These are phyloP conservation scores for Oryza longistaminata DNA, from an alignment of 176 grass and related monocot species.

Conservation along the genomic window DNA sequence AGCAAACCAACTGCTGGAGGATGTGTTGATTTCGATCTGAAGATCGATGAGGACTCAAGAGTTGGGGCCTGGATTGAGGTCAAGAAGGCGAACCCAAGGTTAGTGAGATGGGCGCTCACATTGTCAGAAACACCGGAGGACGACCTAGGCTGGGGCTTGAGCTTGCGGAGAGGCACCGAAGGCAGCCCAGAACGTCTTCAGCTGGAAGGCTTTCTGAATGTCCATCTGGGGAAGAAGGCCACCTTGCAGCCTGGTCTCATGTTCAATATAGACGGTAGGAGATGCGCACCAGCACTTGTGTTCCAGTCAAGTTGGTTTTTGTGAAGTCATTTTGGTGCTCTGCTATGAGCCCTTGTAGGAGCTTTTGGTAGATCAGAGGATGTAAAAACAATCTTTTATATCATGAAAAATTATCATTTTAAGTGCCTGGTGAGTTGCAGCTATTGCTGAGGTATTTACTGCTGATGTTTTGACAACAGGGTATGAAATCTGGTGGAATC, in stretches of 20 bases:
- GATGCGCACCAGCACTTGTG: constrained; percentile 45
- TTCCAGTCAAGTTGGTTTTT: constrained; percentile 73
- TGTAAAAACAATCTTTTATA: constrained; percentile 28
- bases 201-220: constrained; percentile 67
- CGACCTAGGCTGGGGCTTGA: constrained; percentile 68
- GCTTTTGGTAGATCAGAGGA: constrained; percentile 19
- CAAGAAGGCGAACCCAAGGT: constrained; percentile 42
- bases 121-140: constrained; percentile 61
- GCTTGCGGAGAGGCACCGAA: constrained; percentile 53
- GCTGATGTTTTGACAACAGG: background rate
- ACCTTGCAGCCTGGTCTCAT: constrained; percentile 60
- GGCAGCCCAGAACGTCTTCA: constrained; percentile 47
- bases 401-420: background rate
- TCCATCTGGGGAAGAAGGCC: constrained; percentile 69
- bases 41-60: constrained; percentile 79
- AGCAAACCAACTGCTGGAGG: constrained; percentile 57
- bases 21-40: constrained; percentile 55
- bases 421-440: background rate
- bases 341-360: background rate
- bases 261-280: constrained; percentile 50
- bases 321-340: constrained; percentile 22
- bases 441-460: background rate
- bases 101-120: constrained; percentile 53
- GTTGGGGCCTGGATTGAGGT: constrained; percentile 73
- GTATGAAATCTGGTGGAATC: background rate